Evolutionary conservation across 1,284 basidiomycete species (phyloP).

Genomic region (Irpex sp.): DNA sequence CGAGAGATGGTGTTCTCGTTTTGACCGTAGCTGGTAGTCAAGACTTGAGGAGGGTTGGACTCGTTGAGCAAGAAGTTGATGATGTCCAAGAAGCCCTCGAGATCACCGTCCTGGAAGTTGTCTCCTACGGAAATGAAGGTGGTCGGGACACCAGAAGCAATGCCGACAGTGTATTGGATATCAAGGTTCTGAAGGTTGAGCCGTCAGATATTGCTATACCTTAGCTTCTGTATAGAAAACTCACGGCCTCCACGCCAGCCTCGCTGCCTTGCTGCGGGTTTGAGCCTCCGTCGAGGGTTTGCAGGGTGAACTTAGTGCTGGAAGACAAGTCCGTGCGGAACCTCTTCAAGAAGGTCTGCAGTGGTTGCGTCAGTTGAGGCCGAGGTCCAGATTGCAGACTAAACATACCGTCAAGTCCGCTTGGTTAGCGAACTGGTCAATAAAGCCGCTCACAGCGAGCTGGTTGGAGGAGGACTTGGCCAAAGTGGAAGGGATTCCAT

Average conservation of each 20-base stretch:
- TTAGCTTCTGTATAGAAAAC: slow-evolving; percentile 18
- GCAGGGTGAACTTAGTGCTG: slow-evolving; percentile 24
- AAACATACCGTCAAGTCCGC: slow-evolving; percentile 42
- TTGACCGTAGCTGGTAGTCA: slow-evolving; percentile 38
- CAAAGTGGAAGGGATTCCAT: slow-evolving; percentile 46
- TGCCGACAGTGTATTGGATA: slow-evolving; percentile 58
- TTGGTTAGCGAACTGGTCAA: slow-evolving; percentile 50
- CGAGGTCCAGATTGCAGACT: slow-evolving; percentile 9
- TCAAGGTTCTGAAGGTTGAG: slow-evolving; percentile 41
- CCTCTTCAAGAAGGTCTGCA: slow-evolving; percentile 19
- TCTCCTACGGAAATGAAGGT: slow-evolving; percentile 44
- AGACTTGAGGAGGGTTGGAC: slow-evolving; percentile 43
- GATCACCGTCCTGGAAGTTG: slow-evolving; percentile 17
- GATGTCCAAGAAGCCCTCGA: slow-evolving; percentile 22
- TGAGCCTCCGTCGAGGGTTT: slow-evolving; percentile 48
- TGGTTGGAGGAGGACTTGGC: slow-evolving; percentile 39
- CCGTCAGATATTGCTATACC: not conserved
- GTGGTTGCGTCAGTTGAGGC: not conserved
- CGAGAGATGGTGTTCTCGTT: slow-evolving; percentile 21
- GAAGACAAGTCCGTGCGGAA: slow-evolving; percentile 30
- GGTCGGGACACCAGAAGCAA: slow-evolving; percentile 29
- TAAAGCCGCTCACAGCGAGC: slow-evolving; percentile 55
- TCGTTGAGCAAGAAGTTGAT: slow-evolving; percentile 26
- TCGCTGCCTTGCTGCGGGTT: slow-evolving; percentile 31
- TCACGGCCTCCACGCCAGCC: slow-evolving; percentile 42